These are phyloP conservation scores for Coccinonectria pachysandricola DNA, from an alignment of 2,329 filamentous ascomycete species.

Conservation along the genomic window DNA sequence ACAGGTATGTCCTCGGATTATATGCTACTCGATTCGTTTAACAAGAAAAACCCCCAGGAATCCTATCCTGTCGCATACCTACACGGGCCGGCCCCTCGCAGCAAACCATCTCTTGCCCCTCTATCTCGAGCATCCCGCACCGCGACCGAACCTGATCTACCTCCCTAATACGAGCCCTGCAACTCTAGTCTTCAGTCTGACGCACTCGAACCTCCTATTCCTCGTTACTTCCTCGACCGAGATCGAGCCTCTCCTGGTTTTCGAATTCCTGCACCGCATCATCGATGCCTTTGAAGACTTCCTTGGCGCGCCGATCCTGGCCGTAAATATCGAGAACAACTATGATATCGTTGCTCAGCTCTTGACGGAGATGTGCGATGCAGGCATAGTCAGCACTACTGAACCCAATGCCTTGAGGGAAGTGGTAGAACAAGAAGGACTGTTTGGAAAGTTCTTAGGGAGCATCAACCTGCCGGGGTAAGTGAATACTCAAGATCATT, in stretches of 20 bases:
- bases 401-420: conserved; percentile 90
- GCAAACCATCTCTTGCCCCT: conserved; percentile 69
- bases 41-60: no score
- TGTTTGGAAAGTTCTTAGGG: conserved; percentile 79
- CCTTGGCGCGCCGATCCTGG: conserved; percentile 74
- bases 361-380: conserved; percentile 93
- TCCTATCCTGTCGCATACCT: conserved; percentile 79
- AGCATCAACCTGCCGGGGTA: conserved; percentile 76
- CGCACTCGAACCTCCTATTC: conserved; percentile 80
- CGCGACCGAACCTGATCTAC: conserved; percentile 79
- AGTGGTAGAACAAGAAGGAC: conserved; percentile 81
- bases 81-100: conserved; percentile 70
- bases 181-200: conserved; percentile 77
- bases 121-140: conserved; percentile 72
- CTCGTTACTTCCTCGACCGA: conserved; percentile 78
- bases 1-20: conserved; percentile 59
- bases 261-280: conserved; percentile 90
- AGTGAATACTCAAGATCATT: no score
- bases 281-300: conserved; percentile 93
- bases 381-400: conserved; percentile 76
- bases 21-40: no score
- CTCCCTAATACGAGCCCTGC: conserved; percentile 72
- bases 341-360: conserved; percentile 94
- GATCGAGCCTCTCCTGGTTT: conserved; percentile 76
- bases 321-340: conserved; percentile 75